Base-by-base conservation (phyloP, 306 rosid species). In the Prunus salicina region DNA sequence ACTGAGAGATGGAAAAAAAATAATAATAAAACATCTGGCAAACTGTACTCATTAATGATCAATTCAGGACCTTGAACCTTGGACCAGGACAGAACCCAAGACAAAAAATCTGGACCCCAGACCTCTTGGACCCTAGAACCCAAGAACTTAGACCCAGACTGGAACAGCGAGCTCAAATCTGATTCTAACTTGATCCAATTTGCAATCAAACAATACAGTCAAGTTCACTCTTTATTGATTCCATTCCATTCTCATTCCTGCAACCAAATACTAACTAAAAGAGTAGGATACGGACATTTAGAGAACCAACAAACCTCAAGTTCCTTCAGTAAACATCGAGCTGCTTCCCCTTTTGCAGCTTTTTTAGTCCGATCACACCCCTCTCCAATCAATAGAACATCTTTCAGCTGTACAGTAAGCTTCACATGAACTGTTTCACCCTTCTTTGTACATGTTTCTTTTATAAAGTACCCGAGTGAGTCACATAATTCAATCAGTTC, bases 311-410 rank as follows among this genome's bases (percentile, higher is more conserved):
- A 71, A 62, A 92, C 99, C 99, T 88, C 93, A 58, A 95, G 91
- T 57, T 95, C 84, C 74, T 80, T 83, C 81, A 95, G 83, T 64
- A 95, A 79, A 65, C 14, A 82, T 71, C 82, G 89, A 34, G 97
- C 93, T 41, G 99, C 99, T 73, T 85, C 90, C 83, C 96, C 99
- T 84, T 86, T 92, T 46, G 97, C 96, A 18, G 66, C 57, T 83
- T 92, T 91, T 73, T 80, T 86, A 74, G 65, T 82, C 20, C 64
- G 73, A 38, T 91, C 96, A 27, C 43, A 38, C 73, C 92, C 98
- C 53, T 83, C 77, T 53, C 78, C 89, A 73, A 77, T 83, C 84
- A 95, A 80, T 20, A 83, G 80, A 74, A 43, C 82, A 72, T 89
- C 85, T 69, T 86, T 82, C 64, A 95, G 85, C 82, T 92, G 97